Base-by-base conservation (phyloP, 495 filamentous ascomycete genomes). In the Aspergillus haitiensis region DNA sequence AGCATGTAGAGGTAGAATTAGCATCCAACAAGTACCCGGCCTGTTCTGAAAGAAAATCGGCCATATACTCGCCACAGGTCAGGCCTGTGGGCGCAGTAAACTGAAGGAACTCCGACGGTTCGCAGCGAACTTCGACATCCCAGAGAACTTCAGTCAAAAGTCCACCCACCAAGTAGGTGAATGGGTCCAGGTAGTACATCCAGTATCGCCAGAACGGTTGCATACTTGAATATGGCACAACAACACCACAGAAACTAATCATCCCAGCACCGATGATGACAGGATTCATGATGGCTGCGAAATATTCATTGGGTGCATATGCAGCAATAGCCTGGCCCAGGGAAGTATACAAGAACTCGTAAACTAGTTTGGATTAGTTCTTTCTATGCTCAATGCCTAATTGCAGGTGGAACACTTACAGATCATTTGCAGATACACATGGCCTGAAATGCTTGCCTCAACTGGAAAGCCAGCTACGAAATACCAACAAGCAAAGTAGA, bases 41-140 rank as follows among this genome's bases (percentile, higher is more conserved):
- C 0, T 73, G 69, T 0, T 60, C 58, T 0, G 61, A 50, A 2
- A 84, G 79, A 61, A 87, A 91, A 8, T 74, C 52, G 13, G 65
- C 57, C 71, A 91, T 71, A 64, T 92, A 95, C 60, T 85, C 78
- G 15, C 84, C 88, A 63, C 90, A 93, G 0, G 78, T 85, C 63
- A 86, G 77, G 2, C 83, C 86, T 34, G 54, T 50, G 0, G 89
- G 89, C 5, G 87, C 80, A 0, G 64, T 72, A 72, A 93, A 92
- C 0, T 56, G 63, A 59, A 86, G 83, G 27, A 83, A 78, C 65
- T 93, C 90, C 1, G 64, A 60, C 0, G 72, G 54, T 5, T 71
- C 64, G 66, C 90, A 93, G 9, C 75, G 59, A 0, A 92, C 88
- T 31, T 72, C 57, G 18, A 72, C 68, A 34, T 73, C 72, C 69